These are phyloP conservation scores for Begonia masoniana DNA, from an alignment of 306 rosid genomes.

Conservation along the genomic window DNA sequence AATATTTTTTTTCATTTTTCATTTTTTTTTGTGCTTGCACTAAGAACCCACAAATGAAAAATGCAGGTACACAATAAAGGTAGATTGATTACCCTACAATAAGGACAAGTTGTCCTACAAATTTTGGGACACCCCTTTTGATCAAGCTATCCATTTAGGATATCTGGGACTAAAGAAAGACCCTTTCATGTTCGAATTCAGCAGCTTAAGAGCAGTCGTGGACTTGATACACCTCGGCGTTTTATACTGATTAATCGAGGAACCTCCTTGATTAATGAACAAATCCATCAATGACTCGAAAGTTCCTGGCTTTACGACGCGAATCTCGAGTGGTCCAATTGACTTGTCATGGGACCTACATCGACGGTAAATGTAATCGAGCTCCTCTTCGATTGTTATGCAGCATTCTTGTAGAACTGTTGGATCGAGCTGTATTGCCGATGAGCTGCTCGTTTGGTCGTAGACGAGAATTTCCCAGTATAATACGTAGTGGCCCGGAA, in stretches of 20 bases:
- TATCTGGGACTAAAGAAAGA: slow-evolving; percentile 65
- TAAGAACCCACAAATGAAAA: no score
- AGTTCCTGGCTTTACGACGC: slow-evolving; percentile 72
- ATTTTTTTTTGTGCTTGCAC: no score
- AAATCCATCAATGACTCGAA: slow-evolving; percentile 76
- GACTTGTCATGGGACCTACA: slow-evolving; percentile 56
- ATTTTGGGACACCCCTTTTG: background rate
- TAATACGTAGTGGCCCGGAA: slow-evolving; percentile 77
- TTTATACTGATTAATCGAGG: slow-evolving; percentile 73
- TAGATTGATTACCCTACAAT: no score
- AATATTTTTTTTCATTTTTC: no score
- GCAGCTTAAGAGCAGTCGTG: slow-evolving; percentile 47
- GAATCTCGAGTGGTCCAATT: slow-evolving; percentile 68
- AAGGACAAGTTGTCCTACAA: no score
- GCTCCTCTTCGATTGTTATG: slow-evolving; percentile 61
- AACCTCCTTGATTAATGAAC: slow-evolving; percentile 58
- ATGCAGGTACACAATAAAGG: no score
- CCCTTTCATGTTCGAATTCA: slow-evolving; percentile 40
- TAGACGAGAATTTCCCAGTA: slow-evolving; percentile 58
- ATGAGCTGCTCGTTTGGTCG: slow-evolving; percentile 12
- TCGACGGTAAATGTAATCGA: slow-evolving; percentile 60
- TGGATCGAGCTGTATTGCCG: slow-evolving; percentile 7
- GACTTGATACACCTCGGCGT: slow-evolving; percentile 82
- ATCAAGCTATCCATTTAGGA: slow-evolving; percentile 48
- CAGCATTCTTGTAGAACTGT: slow-evolving; percentile 65